Percentiles rank a stretch among this genome's conserved stretches.
Evolutionary conservation across 2,329 filamentous ascomycete genomes (phyloP).

Genomic region (Sclerotinia nivalis): DNA sequence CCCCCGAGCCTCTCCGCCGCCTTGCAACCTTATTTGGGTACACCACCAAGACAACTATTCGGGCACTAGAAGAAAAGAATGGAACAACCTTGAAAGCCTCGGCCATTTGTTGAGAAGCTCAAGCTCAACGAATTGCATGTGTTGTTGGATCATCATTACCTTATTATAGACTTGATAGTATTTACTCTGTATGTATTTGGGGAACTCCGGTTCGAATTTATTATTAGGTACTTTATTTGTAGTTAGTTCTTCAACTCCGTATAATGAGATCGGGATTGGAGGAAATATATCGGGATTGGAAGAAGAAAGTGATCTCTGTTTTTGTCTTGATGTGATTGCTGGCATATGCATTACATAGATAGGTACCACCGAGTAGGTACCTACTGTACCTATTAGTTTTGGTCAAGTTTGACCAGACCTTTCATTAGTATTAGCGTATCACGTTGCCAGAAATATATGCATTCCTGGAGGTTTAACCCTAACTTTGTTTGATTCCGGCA

Average conservation of each 20-base stretch:
- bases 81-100: constrained; percentile 5
- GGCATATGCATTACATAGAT: neutral
- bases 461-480: neutral
- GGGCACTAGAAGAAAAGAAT: neutral
- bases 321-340: constrained; percentile 3
- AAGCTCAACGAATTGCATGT: constrained; percentile 25
- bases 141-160: neutral
- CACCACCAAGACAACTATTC: neutral
- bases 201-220: constrained; percentile 4
- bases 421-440: too few relatives aligned
- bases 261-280: too few relatives aligned
- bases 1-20: neutral
- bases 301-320: neutral
- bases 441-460: neutral
- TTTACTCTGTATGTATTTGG: neutral
- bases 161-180: neutral
- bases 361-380: too few relatives aligned
- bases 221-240: neutral
- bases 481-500: neutral
- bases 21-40: neutral
- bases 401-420: too few relatives aligned
- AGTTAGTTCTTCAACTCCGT: too few relatives aligned
- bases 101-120: constrained; percentile 20
- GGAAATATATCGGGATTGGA: too few relatives aligned
- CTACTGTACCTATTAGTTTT: too few relatives aligned